phyloP scores from a whole-genome alignment of 2,329 filamentous ascomycete genomes.

The Aspergillus phoenicis region DNA sequence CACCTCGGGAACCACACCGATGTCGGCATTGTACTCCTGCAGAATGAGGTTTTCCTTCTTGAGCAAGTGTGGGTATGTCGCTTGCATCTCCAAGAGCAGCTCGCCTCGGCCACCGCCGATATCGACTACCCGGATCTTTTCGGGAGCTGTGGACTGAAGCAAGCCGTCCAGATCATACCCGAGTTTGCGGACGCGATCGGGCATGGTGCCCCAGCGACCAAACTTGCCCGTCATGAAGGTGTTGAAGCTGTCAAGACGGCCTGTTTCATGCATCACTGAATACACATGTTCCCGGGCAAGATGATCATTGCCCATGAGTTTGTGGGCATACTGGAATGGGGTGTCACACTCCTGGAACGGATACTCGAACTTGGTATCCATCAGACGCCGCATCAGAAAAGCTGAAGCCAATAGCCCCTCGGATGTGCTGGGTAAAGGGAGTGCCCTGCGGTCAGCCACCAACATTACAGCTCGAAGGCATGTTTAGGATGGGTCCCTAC shows the following conservation, averaged over 20 bases:
- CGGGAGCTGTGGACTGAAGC: constrained; percentile 19
- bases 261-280: constrained; percentile 38
- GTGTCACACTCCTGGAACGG: constrained; percentile 39
- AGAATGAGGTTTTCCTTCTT: constrained; percentile 32
- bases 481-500: constrained; percentile 20
- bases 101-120: constrained; percentile 44
- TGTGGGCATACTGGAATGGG: constrained; percentile 39
- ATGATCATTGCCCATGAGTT: constrained; percentile 32
- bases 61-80: constrained; percentile 33
- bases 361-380: constrained; percentile 38
- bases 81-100: constrained; percentile 40
- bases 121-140: constrained; percentile 35
- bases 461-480: background rate
- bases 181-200: constrained; percentile 31
- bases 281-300: constrained; percentile 39
- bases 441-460: background rate
- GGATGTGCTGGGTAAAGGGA: constrained; percentile 30
- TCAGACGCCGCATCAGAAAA: constrained; percentile 40
- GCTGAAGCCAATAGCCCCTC: constrained; percentile 40
- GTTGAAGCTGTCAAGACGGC: constrained; percentile 45
- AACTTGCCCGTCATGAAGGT: constrained; percentile 45
- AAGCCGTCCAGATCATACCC: constrained; percentile 37
- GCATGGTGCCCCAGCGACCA: constrained; percentile 36
- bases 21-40: constrained; percentile 41
- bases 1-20: constrained; percentile 30